Base-by-base conservation (phyloP, 192 early-diverging fungal genomes). In the Umbelopsis isabellina region DNA sequence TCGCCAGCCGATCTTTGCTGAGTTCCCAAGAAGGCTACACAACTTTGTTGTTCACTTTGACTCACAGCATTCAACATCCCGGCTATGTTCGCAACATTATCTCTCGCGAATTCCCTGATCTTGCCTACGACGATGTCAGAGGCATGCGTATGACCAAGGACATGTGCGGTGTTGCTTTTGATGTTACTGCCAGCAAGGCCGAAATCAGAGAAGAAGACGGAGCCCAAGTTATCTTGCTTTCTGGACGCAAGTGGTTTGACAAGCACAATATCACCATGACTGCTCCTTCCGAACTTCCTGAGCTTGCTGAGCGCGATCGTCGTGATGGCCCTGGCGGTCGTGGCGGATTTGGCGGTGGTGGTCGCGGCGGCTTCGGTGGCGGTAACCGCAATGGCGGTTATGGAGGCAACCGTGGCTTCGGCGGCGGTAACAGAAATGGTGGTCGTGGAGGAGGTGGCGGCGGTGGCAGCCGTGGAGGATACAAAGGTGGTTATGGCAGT, bases 111-210 rank as follows among this genome's bases (percentile, higher is more conserved):
- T 89, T 89, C 73, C 92, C 93, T 9, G 84, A 82, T 37, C 75
- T 98, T 21, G 73, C 78, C 6, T 93, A 89, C 44, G 90, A 89
- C 55, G 93, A 93, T 72, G 88, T 91, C 64, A 85, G 81, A 66
- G 83, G 84, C 61, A 96, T 93, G 93, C 85, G 93, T 47, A 91
- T 97, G 84, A 88, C 86, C 69, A 91, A 88, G 68, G 97, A 97
- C 50, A 85, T 80, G 68, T 83, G 46, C 71, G 91, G 94, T 49
- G 92, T 93, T 23, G 92, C 95, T n/a, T 93, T 92, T 48, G 97
- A 98, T 85, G 79, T 98, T 25, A 79, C 80, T 27, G 78, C 87
- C 2, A 76, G 80, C 41, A 91, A 96, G 75, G 76, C 95, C 27
- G 84, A 92, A 70, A 70, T 90, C 10, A 76, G 78, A 47, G 72